These are phyloP conservation scores for Rhodotorula toruloides DNA, from an alignment of 768 basidiomycete genomes.

Conservation along the genomic window DNA sequence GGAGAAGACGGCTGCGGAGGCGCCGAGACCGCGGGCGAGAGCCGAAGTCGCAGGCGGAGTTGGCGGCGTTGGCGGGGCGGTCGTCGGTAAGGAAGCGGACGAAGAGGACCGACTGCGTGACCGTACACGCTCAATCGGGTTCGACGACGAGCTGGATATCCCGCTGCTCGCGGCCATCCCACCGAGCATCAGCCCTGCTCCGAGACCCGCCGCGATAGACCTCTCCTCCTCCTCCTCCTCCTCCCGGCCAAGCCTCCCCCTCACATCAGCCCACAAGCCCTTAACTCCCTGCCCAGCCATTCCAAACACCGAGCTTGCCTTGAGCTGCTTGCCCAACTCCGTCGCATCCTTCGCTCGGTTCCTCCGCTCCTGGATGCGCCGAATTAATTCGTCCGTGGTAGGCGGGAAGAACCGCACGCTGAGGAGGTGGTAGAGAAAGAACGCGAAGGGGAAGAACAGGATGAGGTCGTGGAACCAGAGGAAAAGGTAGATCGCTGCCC, in stretches of 20 bases:
- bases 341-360: conserved; percentile 5
- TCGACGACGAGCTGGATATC: too few species aligned
- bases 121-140: too few species aligned
- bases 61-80: too few species aligned
- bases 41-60: too few species aligned
- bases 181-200: conserved; percentile 2
- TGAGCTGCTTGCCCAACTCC: conserved; percentile 22
- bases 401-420: conserved; percentile 12
- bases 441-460: conserved; percentile 5
- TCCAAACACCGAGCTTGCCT: not conserved
- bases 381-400: conserved; percentile 1
- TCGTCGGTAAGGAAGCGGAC: too few species aligned
- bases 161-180: too few species aligned
- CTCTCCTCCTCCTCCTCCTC: not conserved
- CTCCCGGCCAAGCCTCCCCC: not conserved
- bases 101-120: too few species aligned
- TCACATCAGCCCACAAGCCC: conserved; percentile 13
- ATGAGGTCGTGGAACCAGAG: conserved; percentile 17
- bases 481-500: not conserved
- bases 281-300: conserved; percentile 18
- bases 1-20: too few species aligned
- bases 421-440: conserved; percentile 6
- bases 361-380: not conserved
- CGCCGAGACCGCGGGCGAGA: too few species aligned
- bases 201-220: conserved; percentile 1